Evolutionary conservation across 768 basidiomycete species (phyloP).

Genomic region (Clavaria fumosa): DNA sequence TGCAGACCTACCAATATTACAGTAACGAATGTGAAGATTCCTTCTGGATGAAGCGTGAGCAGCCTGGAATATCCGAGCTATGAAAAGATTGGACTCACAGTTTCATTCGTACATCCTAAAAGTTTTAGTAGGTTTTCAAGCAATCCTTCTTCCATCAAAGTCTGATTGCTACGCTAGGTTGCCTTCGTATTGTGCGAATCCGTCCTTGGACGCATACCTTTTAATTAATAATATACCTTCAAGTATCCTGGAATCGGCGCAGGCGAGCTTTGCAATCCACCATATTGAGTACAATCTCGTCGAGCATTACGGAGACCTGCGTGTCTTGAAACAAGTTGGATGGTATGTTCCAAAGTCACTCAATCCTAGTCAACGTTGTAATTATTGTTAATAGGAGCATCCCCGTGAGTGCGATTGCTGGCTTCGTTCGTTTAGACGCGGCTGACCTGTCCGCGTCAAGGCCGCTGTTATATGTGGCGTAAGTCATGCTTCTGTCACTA

Average conservation of each 20-base stretch:
- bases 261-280: background rate
- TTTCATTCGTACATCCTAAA: no score
- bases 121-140: no score
- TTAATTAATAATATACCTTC: background rate
- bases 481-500: background rate
- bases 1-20: no score
- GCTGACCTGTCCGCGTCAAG: background rate
- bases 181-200: no score
- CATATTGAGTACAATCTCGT: conserved; percentile 1
- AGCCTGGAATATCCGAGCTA: no score
- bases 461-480: background rate
- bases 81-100: no score
- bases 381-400: background rate
- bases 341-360: background rate
- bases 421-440: background rate
- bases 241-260: conserved; percentile 1
- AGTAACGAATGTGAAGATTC: no score
- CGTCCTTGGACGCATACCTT: no score
- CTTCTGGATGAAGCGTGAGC: no score
- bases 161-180: no score
- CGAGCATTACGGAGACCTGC: background rate
- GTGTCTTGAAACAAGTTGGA: background rate
- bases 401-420: background rate
- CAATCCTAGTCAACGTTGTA: background rate
- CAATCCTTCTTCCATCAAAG: no score